phyloP scores from a whole-genome alignment of 768 basidiomycete species.

The Fistulinella prunicolor region DNA sequence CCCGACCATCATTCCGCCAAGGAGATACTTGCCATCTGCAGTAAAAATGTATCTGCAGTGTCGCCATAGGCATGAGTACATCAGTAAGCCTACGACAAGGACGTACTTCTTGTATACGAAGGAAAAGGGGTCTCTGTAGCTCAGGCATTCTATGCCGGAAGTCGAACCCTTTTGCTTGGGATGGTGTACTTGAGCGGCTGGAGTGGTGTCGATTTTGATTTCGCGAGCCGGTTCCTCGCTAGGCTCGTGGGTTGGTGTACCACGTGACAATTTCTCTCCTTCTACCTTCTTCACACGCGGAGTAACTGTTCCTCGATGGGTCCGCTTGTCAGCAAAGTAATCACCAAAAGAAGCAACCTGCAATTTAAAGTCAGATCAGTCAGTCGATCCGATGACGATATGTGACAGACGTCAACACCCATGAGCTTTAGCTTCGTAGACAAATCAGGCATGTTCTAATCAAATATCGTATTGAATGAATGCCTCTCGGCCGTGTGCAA shows the following conservation, averaged over 20 bases:
- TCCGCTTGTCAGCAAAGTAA: constrained; percentile 59
- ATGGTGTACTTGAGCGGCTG: not conserved
- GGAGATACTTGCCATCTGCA: constrained; percentile 63
- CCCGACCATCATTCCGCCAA: constrained; percentile 83
- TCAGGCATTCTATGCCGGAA: constrained; percentile 47
- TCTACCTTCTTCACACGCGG: not conserved
- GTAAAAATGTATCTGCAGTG: constrained; percentile 57
- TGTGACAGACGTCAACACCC: constrained; percentile 48
- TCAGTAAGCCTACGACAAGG: not conserved
- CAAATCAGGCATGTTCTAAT: constrained; percentile 56
- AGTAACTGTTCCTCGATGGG: constrained; percentile 4
- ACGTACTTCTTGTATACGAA: constrained; percentile 63
- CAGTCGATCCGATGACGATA: not conserved
- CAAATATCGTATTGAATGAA: not conserved
- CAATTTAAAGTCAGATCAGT: not conserved
- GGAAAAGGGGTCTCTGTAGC: constrained; percentile 72
- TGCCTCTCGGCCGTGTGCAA: not conserved
- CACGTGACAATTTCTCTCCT: not conserved
- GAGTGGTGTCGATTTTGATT: constrained; percentile 29
- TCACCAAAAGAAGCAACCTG: constrained; percentile 70
- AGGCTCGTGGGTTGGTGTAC: no score
- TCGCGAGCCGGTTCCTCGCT: no score
- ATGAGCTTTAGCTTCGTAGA: constrained; percentile 65
- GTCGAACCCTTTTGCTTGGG: not conserved
- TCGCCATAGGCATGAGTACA: not conserved